phyloP scores from a whole-genome alignment of 2,329 filamentous ascomycete species.

The Rutstroemia sp. region DNA sequence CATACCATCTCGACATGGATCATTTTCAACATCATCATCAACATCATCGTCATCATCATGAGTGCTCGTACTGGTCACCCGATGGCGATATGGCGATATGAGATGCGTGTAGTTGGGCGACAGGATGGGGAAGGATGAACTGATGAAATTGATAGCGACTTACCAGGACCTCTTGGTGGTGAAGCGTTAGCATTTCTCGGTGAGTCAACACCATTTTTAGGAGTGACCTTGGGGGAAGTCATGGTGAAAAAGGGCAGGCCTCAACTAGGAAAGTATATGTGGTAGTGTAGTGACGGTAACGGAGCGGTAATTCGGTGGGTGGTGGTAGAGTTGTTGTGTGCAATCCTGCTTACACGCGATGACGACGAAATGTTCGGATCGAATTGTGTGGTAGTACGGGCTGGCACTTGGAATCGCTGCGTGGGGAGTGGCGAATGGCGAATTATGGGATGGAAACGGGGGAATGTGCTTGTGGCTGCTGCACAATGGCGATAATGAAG shows the following conservation, averaged over 20 bases:
- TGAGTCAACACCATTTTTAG: not conserved
- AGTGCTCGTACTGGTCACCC: not conserved
- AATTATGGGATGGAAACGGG: not conserved
- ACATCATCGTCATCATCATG: not conserved
- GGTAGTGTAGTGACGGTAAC: not conserved
- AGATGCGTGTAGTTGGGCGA: not conserved
- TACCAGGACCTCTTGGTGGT: not conserved
- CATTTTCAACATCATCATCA: too few species aligned
- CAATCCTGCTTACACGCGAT: not conserved
- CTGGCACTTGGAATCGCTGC: not conserved
- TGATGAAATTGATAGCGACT: not conserved
- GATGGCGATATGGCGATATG: not conserved
- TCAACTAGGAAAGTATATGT: not conserved
- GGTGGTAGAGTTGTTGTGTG: not conserved
- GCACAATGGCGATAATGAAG: not conserved
- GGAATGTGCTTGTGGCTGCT: not conserved
- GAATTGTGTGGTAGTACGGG: not conserved
- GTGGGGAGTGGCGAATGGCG: not conserved
- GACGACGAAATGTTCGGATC: not conserved
- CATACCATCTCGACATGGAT: not conserved
- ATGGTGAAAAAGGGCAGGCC: not conserved
- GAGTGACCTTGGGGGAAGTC: not conserved
- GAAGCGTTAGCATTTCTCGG: not conserved
- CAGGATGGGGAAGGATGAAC: not conserved
- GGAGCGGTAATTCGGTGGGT: not conserved